Base-by-base conservation (phyloP, 306 rosid genomes). In the Heteromeles arbutifolia region DNA sequence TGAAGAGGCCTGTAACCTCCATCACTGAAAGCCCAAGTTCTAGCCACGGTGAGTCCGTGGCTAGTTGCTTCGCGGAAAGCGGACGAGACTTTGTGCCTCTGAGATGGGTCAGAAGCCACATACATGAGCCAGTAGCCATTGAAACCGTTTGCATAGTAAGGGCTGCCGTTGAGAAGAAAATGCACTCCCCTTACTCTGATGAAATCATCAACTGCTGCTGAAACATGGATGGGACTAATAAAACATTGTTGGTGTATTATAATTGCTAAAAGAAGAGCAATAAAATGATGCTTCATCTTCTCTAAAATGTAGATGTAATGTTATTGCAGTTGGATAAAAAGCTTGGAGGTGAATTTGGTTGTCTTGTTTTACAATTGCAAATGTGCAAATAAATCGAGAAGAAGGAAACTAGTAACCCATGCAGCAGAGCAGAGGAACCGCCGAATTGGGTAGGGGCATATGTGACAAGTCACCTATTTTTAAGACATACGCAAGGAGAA, bases 1-100 rank as follows among this genome's bases (percentile, higher is more conserved):
- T 94, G 96, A 17, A 94, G 87, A 41, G 98, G 88, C 39, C 89
- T 90, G 73, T 93, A 90, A 44, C 92, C 98, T 10, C 97, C 97
- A 79, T 94, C 98, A 78, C 92, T 88, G 78, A 94, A 94, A 22
- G 97, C 98, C 97, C 98, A 94, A 85, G 97, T 91, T 87, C 98
- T 91, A 26, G 96, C 96, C 67, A 94, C 90, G 11, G 90, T 83
- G 19, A 91, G 98, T 14, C 97, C 97, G 65, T 91, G 97, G 72
- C 81, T 82, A 0, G 85, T 69, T 13, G 98, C 98, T 81, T 94
- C 92, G 12, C 74, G 77, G 59, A 94, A 91, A 29, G 83, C 98
- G 67, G 85, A 69, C 1, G 97, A 86, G 62, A 94, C 90, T 72
- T 88, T 86, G 85, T 54, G 83, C 69, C 97, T 91, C 79, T 90